Evolutionary conservation across 108 stramenopile species (phyloP), one percentile per base, ranked within the genome.

Genomic region (Epipyxis sp.): DNA sequence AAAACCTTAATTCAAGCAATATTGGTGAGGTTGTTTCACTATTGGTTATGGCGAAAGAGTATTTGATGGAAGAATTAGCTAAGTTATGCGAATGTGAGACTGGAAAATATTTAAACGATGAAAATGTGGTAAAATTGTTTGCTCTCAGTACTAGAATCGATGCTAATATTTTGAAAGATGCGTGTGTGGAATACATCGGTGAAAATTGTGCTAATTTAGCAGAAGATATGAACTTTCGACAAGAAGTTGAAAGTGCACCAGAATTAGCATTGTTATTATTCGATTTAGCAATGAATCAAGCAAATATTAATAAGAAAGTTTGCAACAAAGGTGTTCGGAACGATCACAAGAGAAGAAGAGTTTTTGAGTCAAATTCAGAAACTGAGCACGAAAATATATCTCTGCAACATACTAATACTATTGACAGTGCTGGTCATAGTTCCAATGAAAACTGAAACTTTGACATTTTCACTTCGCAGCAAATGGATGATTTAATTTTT

Each of bases 1-100:
- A 82, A 79, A 83, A 77, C 42, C 83, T 95, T 40, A 3, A 3
- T 3, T 78, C 81, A 45, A 67, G 90, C 45, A 79, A 81, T 29
- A 89, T 91, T 1, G 91, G 93, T 50, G 93, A 94, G 62, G 77
- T 95, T 40, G 84, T 94, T 0, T 81, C 78, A 25, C 80, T 93
- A 30, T 79, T 95, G 40, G 89, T 91, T 77, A 79, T 93, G 0
- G 87, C 91, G 29, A 92, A 95, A 62, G 86, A 86, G 81, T 95
- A 92, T 92, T 81, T 92, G 30, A 86, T 95, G 6, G 3, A 3
- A 27, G 71, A 74, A 13, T 57, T 74, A 39, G 42, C 25, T 29
- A 42, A 43, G 3, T 35, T 34, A 10, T 27, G n/a, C 34, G 46
- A 74, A 42, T 6, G 10, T 6, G 25, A 39, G 42, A 29, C 50